Evolutionary conservation across 2,329 filamentous ascomycete species (phyloP).

Genomic region (Truncatella angustata): DNA sequence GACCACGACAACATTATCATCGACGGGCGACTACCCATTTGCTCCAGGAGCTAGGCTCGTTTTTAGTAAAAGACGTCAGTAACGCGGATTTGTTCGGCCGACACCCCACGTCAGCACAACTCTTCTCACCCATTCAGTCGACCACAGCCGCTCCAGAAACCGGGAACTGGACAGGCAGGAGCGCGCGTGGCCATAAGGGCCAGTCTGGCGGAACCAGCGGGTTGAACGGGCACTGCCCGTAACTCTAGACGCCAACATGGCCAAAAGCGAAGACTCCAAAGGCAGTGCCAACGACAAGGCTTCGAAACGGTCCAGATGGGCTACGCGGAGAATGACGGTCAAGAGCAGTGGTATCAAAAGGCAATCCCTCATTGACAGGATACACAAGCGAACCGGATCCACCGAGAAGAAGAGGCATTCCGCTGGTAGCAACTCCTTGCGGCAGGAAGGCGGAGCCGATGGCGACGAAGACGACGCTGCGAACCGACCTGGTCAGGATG

Average conservation of each 20-base stretch:
- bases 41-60: neutral
- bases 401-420: conserved; percentile 68
- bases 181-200: conserved; percentile 26
- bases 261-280: conserved; percentile 27
- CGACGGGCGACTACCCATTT: neutral
- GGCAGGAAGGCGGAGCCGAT: conserved; percentile 25
- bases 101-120: neutral
- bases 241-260: conserved; percentile 31
- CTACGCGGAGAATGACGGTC: conserved; percentile 82
- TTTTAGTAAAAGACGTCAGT: neutral
- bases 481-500: conserved; percentile 28
- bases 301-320: conserved; percentile 82
- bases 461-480: conserved; percentile 25
- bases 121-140: too few relatives aligned
- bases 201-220: conserved; percentile 40
- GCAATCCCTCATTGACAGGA: conserved; percentile 74
- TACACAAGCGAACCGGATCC: conserved; percentile 59
- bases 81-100: neutral
- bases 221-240: conserved; percentile 43
- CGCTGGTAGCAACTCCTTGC: conserved; percentile 30
- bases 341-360: conserved; percentile 77
- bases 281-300: conserved; percentile 13
- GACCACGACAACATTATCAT: neutral
- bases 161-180: neutral
- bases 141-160: too few relatives aligned